These are phyloP conservation scores for Osmanthus fragrans DNA, from an alignment of 257 asterid genomes.

Conservation along the genomic window DNA sequence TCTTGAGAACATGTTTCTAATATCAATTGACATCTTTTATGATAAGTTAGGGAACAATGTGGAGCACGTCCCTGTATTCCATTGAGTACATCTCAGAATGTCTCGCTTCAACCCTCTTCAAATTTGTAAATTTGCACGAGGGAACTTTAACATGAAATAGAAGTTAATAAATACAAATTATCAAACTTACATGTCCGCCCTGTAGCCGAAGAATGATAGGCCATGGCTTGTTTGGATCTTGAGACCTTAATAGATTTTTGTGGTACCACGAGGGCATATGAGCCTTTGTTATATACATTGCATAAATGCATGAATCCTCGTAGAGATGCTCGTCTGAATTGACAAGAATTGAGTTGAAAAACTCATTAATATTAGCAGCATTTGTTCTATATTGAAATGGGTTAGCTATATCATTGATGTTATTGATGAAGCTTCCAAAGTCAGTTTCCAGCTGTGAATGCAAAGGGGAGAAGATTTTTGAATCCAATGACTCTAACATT, in stretches of 20 bases:
- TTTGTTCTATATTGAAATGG: too few species aligned
- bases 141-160: background rate
- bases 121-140: background rate
- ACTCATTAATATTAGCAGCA: too few species aligned
- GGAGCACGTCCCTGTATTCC: background rate
- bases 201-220: constrained; percentile 92
- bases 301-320: too few species aligned
- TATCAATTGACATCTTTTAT: background rate
- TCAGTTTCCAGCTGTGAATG: too few species aligned
- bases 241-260: constrained; percentile 67
- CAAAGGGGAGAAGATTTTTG: too few species aligned
- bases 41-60: background rate
- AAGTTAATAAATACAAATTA: background rate
- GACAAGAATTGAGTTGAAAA: too few species aligned
- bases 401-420: too few species aligned
- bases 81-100: too few species aligned
- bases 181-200: constrained; percentile 87
- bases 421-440: too few species aligned
- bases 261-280: constrained; percentile 98
- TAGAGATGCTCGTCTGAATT: too few species aligned
- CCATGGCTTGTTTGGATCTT: constrained; percentile 84
- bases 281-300: constrained; percentile 52
- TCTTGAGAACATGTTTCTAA: background rate
- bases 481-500: too few species aligned
- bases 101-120: background rate